A percentile compares a stretch with the other conserved stretches of the same genome.
Evolutionary conservation across 176 grass and related monocot genomes (phyloP).

Genomic region (Juncus effusus): DNA sequence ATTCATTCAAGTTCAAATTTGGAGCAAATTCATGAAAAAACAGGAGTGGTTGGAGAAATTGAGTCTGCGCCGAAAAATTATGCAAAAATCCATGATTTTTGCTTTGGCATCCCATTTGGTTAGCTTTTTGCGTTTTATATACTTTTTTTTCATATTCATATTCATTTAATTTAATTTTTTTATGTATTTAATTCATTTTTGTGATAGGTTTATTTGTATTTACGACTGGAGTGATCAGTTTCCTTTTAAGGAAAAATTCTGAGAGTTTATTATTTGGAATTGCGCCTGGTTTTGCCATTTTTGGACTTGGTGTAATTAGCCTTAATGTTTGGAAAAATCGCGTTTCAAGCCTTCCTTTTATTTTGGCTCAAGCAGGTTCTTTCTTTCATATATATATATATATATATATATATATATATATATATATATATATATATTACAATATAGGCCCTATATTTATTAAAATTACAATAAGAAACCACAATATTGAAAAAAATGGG

Average conservation of each 20-base stretch:
- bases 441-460: not conserved
- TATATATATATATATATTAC: not conserved
- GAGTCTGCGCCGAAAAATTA: slow-evolving; percentile 40
- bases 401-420: not conserved
- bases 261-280: slow-evolving; percentile 61
- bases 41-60: slow-evolving; percentile 29
- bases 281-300: slow-evolving; percentile 65
- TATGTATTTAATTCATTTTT: slow-evolving; percentile 1
- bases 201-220: slow-evolving; percentile 64
- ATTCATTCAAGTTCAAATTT: slow-evolving; percentile 25
- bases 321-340: slow-evolving; percentile 88
- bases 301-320: slow-evolving; percentile 62
- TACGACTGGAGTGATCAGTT: slow-evolving; percentile 67
- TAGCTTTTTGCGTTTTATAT: slow-evolving; percentile 22
- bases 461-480: not conserved
- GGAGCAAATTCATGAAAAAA: slow-evolving; percentile 28
- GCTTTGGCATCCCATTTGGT: slow-evolving; percentile 93
- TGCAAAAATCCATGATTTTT: slow-evolving; percentile 96
- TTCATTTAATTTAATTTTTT: slow-evolving; percentile 1
- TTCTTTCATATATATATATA: slow-evolving; percentile 9
- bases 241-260: slow-evolving; percentile 71
- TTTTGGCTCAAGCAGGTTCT: slow-evolving; percentile 87
- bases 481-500: slow-evolving; percentile 13
- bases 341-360: slow-evolving; percentile 72
- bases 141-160: not conserved